A percentile compares a stretch with the other conserved stretches of the same genome.
Evolutionary conservation across 1,139 yeast genomes (phyloP).

Genomic region (Petasospora rhodanensis): DNA sequence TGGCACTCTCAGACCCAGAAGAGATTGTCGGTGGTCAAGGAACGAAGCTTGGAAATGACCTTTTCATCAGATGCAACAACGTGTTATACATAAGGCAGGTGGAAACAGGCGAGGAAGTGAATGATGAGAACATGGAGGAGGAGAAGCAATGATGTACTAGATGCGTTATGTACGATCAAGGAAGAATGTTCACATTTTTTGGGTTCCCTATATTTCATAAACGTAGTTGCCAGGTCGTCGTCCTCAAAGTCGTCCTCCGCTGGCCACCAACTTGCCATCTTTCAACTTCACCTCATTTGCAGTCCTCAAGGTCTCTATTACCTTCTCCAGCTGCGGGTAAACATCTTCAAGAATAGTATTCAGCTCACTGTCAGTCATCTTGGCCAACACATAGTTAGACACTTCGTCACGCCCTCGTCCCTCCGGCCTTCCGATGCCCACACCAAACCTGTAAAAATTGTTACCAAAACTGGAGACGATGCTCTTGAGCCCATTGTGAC

Average conservation of each 20-base stretch:
- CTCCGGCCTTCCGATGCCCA: slow-evolving; percentile 73
- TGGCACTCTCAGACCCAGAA: slow-evolving; percentile 67
- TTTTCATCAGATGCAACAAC: slow-evolving; percentile 81
- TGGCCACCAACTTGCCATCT: slow-evolving; percentile 2
- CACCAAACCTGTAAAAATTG: slow-evolving; percentile 44
- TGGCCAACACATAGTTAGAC: not conserved
- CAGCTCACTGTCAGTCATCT: not conserved
- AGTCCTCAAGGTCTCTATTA: slow-evolving; percentile 36
- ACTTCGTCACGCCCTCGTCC: not conserved
- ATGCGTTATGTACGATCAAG: no score
- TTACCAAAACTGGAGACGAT: slow-evolving; percentile 40
- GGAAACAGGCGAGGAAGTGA: slow-evolving; percentile 7
- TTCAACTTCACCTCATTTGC: not conserved
- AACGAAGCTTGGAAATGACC: slow-evolving; percentile 68
- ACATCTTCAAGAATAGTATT: no score
- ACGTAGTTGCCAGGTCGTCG: no score
- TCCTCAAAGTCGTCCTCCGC: not conserved
- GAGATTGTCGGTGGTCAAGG: slow-evolving; percentile 53
- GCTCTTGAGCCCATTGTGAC: slow-evolving; percentile 76
- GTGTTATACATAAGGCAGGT: slow-evolving; percentile 50
- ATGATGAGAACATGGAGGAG: no score
- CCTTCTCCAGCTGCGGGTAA: no score
- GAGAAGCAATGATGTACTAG: no score
- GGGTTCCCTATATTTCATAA: no score
- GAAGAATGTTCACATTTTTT: not conserved